Evolutionary conservation across 2,329 filamentous ascomycete species (phyloP).

Genomic region (Stagonosporopsis chrysanthemi): DNA sequence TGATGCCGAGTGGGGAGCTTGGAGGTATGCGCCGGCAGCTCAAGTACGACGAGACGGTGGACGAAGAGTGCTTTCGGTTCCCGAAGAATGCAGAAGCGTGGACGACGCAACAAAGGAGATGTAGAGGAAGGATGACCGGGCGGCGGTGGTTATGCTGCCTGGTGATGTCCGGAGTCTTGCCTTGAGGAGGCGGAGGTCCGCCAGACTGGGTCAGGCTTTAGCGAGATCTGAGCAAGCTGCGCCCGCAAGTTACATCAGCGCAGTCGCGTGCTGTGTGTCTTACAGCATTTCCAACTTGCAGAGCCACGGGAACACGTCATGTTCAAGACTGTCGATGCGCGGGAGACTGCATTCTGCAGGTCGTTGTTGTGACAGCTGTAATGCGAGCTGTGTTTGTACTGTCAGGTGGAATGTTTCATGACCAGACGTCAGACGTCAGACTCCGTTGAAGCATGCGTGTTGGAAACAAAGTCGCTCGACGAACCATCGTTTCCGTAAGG

Average conservation of each 20-base stretch:
- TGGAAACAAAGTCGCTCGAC: not conserved
- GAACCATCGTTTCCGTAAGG: not conserved
- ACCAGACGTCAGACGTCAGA: not conserved
- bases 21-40: conserved; percentile 3
- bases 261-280: conserved; percentile 16
- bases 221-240: conserved; percentile 28
- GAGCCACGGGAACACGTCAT: conserved; percentile 40
- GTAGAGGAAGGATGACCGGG: not conserved
- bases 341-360: not conserved
- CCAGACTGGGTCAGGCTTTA: conserved; percentile 25
- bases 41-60: not conserved
- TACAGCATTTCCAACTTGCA: not conserved
- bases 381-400: not conserved
- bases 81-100: not conserved
- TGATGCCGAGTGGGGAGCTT: conserved; percentile 14
- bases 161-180: conserved; percentile 15
- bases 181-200: conserved; percentile 9
- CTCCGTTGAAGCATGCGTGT: not conserved
- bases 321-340: not conserved
- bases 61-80: not conserved
- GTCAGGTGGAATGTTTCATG: not conserved
- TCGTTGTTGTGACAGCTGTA: not conserved
- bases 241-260: conserved; percentile 30
- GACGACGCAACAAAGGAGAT: not conserved
- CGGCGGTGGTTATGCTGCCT: conserved; percentile 16